Percentiles rank a stretch among this genome's conserved stretches.
These are phyloP conservation scores for Hypoxylon sp. DNA, from an alignment of 2,329 filamentous ascomycete species.

Conservation along the genomic window DNA sequence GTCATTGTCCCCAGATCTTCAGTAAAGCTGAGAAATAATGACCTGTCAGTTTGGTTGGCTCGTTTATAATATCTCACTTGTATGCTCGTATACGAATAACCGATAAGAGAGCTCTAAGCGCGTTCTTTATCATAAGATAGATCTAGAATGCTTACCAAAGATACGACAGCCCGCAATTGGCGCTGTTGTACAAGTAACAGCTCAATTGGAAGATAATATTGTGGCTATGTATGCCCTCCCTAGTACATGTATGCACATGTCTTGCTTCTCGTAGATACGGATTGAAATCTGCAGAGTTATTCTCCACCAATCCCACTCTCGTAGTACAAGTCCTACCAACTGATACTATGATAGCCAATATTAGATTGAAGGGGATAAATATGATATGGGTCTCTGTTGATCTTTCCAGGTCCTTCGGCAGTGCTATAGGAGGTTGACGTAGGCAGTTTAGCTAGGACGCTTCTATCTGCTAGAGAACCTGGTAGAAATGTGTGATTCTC, in stretches of 20 bases:
- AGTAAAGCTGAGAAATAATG: constrained; percentile 33
- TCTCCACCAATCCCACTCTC: constrained; percentile 19
- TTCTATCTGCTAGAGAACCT: not conserved
- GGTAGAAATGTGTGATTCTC: not conserved
- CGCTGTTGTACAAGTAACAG: not conserved
- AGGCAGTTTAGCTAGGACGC: not conserved
- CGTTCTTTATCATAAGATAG: not conserved
- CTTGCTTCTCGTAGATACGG: constrained; percentile 12
- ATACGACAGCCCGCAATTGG: constrained; percentile 6
- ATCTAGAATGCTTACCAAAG: constrained; percentile 10
- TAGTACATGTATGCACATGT: not conserved
- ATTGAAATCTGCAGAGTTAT: constrained; percentile 14
- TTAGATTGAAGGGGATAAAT: not conserved
- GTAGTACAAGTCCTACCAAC: constrained; percentile 5
- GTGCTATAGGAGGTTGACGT: not conserved
- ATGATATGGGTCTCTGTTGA: not conserved
- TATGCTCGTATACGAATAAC: constrained; percentile 2
- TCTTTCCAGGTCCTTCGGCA: not conserved
- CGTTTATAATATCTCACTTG: constrained; percentile 10
- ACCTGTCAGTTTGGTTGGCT: constrained; percentile 26
- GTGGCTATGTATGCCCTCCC: constrained; percentile 26
- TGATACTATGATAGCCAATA: not conserved
- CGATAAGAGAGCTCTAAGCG: constrained; percentile 11
- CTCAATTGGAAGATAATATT: constrained; percentile 18
- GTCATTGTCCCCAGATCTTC: constrained; percentile 14